Evolutionary conservation across 2,329 filamentous ascomycete species (phyloP).

Genomic region (Stemphylium vesicarium): DNA sequence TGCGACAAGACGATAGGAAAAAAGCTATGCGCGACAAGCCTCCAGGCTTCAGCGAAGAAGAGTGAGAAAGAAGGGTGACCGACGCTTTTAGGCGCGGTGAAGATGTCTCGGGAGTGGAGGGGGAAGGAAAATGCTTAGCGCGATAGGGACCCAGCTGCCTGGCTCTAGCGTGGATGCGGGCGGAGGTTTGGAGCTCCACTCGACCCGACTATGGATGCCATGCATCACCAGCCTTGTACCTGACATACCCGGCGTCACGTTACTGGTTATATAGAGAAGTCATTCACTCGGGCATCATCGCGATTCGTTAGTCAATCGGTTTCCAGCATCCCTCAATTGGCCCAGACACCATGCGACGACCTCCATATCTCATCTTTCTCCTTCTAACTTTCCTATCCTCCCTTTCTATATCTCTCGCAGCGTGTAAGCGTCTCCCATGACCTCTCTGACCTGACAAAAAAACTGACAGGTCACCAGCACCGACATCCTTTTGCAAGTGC

Average conservation of each 20-base stretch:
- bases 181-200: conserved; percentile 21
- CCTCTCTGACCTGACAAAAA: not conserved
- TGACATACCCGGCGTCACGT: not conserved
- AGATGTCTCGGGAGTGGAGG: conserved; percentile 17
- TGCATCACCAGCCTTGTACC: not conserved
- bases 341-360: conserved; percentile 30
- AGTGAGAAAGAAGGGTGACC: conserved; percentile 13
- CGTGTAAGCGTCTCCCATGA: conserved; percentile 45
- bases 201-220: conserved; percentile 7
- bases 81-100: conserved; percentile 22
- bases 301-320: not conserved
- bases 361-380: conserved; percentile 28
- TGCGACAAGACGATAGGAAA: conserved; percentile 16
- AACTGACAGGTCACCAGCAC: conserved; percentile 44
- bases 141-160: conserved; percentile 23
- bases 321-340: not conserved
- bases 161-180: conserved; percentile 22
- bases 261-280: not conserved
- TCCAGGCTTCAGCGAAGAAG: not conserved
- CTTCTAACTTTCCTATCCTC: conserved; percentile 42
- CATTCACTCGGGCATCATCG: not conserved
- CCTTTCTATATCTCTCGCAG: conserved; percentile 51
- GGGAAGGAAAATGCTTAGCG: conserved; percentile 47
- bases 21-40: conserved; percentile 6
- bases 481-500: conserved; percentile 74